Conservation (phyloP, 1,284 basidiomycete species). For the Boletellus dicymbophilus region DNA sequence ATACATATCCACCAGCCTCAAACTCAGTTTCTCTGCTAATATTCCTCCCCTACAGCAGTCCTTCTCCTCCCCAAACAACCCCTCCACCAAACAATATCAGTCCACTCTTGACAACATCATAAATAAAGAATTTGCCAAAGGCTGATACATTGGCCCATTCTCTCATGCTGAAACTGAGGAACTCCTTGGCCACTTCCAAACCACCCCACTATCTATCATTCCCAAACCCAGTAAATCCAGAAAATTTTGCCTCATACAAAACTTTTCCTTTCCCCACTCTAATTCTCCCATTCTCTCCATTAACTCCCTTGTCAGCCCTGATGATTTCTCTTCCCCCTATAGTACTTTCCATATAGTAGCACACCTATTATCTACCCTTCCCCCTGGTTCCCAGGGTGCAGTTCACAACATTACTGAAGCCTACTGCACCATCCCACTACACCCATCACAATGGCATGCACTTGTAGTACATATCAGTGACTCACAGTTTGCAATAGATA, state of each 20-base stretch:
- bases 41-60: neutral
- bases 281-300: neutral
- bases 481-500: slow-evolving; percentile 4
- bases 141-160: neutral
- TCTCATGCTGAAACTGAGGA: rapidly evolving
- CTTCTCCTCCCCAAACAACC: neutral
- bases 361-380: neutral
- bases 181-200: neutral
- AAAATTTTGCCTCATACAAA: neutral
- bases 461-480: neutral
- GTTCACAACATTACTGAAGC: slow-evolving; percentile 1
- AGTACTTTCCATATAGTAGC: slow-evolving; percentile 1
- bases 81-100: neutral
- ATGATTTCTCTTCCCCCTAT: neutral
- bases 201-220: neutral
- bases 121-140: neutral
- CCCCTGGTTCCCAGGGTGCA: neutral
- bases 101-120: neutral
- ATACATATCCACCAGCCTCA: neutral
- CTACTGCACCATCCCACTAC: slow-evolving; percentile 7
- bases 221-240: neutral
- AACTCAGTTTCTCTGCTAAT: neutral
- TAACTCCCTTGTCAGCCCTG: neutral
- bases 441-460: slow-evolving; percentile 9
- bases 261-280: neutral